Conservation (phyloP, 345 rosid genomes). For the Aurinia saxatilis region DNA sequence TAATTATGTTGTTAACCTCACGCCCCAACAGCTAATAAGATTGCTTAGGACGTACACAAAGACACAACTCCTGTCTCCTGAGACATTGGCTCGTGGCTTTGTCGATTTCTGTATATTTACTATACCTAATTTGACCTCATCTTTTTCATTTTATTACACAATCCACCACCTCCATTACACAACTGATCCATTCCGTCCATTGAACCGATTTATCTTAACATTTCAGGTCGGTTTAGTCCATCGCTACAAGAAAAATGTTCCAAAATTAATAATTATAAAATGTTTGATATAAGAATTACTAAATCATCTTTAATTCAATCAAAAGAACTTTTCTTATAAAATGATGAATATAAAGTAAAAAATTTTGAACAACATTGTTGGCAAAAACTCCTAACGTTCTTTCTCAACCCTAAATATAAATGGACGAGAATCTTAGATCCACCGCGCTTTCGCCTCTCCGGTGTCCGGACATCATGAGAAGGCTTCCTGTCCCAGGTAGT, state of each 20-base stretch:
- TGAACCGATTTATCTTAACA: background rate
- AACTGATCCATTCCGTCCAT: background rate
- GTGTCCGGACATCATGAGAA: too few species aligned
- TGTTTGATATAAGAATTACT: too few species aligned
- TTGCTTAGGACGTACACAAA: constrained; percentile 27
- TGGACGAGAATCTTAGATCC: too few species aligned
- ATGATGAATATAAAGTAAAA: too few species aligned
- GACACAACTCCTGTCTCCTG: constrained; percentile 21
- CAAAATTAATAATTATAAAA: background rate
- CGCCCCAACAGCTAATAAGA: constrained; percentile 23
- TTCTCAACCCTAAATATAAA: too few species aligned
- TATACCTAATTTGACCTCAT: background rate
- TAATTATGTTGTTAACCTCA: constrained; percentile 27
- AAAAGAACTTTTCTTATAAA: too few species aligned
- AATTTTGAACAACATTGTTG: too few species aligned
- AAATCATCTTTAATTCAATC: too few species aligned
- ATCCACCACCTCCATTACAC: background rate
- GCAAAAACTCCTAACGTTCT: too few species aligned
- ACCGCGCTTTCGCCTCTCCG: too few species aligned
- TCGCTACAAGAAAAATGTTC: background rate
- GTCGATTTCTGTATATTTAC: constrained; percentile 14
- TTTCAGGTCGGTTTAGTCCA: background rate
- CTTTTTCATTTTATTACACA: background rate
- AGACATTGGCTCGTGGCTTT: constrained; percentile 31
- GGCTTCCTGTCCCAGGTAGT: too few species aligned